Evolutionary conservation across 164 flowering plant species (phyloP).

Genomic region (Liriodendron chinense): DNA sequence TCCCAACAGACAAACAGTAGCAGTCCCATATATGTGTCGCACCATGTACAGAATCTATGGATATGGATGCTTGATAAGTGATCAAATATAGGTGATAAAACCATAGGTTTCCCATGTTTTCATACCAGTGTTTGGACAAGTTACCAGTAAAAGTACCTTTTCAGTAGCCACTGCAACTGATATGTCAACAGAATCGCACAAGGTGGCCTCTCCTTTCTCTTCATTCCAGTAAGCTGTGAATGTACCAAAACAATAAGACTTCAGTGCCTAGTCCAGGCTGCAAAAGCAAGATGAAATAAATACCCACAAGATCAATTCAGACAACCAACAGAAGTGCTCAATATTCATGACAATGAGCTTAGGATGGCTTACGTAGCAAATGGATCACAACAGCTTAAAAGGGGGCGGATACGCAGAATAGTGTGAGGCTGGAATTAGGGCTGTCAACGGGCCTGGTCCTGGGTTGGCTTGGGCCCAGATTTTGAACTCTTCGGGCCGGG

Average conservation of each 20-base stretch:
- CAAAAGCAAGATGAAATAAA: background rate
- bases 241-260: background rate
- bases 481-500: too few relatives aligned
- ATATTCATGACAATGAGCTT: background rate
- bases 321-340: background rate
- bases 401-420: too few relatives aligned
- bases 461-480: too few relatives aligned
- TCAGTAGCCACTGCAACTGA: constrained; percentile 98
- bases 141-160: constrained; percentile 48
- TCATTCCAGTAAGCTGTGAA: constrained; percentile 79
- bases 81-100: background rate
- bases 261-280: background rate
- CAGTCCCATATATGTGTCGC: too few relatives aligned
- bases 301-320: background rate
- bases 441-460: too few relatives aligned
- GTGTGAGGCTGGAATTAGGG: too few relatives aligned
- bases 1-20: too few relatives aligned
- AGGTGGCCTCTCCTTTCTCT: constrained; percentile 58
- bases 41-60: too few relatives aligned
- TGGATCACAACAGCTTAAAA: too few relatives aligned
- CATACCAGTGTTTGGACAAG: constrained; percentile 5
- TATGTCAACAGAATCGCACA: constrained; percentile 80
- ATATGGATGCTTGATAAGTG: too few relatives aligned
- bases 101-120: background rate
- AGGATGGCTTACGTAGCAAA: too few relatives aligned